Conservation (phyloP, 2,329 filamentous ascomycete genomes). For the Microcera coccophila region DNA sequence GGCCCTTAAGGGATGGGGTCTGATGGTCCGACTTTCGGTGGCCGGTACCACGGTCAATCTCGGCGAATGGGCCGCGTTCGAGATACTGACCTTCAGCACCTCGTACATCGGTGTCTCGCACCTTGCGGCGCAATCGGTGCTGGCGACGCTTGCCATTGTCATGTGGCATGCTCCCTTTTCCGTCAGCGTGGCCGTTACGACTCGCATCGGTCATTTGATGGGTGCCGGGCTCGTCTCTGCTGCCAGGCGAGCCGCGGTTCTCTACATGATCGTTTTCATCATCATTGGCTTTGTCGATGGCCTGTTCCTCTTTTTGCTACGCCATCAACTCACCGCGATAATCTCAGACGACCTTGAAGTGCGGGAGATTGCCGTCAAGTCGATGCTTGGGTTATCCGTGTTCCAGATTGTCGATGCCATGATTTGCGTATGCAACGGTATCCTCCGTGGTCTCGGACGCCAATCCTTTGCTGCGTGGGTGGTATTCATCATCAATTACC, state of each 20-base stretch:
- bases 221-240: constrained; percentile 33
- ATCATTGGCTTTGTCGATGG: constrained; percentile 34
- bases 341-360: constrained; percentile 6
- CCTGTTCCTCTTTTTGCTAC: constrained; percentile 16
- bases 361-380: constrained; percentile 1
- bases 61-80: constrained; percentile 42
- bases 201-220: constrained; percentile 41
- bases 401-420: constrained; percentile 13
- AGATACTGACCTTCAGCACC: constrained; percentile 43
- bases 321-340: constrained; percentile 3
- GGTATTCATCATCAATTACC: constrained; percentile 35
- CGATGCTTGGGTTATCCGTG: constrained; percentile 8
- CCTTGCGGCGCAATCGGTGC: constrained; percentile 40
- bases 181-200: constrained; percentile 39
- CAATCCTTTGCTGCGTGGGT: constrained; percentile 37
- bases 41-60: constrained; percentile 39
- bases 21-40: constrained; percentile 36
- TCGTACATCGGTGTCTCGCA: constrained; percentile 42
- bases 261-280: constrained; percentile 34
- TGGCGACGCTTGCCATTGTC: constrained; percentile 39
- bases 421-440: constrained; percentile 31
- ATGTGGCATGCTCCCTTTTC: constrained; percentile 44
- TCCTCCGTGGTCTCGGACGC: constrained; percentile 38
- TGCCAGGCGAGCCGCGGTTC: constrained; percentile 29
- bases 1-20: constrained; percentile 37